Conservation (phyloP, 345 rosid species). For the Salix arbutifolia region DNA sequence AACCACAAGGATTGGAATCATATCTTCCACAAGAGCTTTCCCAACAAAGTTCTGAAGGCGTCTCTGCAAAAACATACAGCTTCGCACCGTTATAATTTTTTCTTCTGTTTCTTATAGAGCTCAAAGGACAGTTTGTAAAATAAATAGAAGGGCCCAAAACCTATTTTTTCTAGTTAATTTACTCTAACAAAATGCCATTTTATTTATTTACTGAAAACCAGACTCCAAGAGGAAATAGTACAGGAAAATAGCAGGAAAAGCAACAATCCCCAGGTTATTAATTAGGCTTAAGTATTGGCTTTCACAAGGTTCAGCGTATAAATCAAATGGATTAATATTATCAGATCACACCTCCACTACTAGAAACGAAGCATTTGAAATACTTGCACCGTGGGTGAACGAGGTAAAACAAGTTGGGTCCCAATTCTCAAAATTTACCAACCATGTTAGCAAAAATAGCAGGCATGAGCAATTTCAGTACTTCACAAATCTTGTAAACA, state of each 20-base stretch:
- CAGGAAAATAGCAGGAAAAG: not conserved
- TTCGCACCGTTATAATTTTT: conserved; percentile 5
- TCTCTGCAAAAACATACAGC: conserved; percentile 48
- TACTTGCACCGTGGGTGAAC: not conserved
- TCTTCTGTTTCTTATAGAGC: not conserved
- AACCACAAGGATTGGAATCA: conserved; percentile 71
- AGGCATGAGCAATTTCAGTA: not conserved
- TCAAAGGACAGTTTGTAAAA: not conserved
- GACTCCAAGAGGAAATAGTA: not conserved
- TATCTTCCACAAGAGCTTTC: conserved; percentile 74
- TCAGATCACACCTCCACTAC: not conserved
- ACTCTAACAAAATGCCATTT: not conserved
- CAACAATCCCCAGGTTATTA: not conserved
- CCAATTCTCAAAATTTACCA: not conserved
- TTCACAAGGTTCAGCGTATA: not conserved
- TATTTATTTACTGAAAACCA: not conserved
- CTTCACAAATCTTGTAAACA: not conserved
- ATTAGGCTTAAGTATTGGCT: not conserved
- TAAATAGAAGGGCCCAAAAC: not conserved
- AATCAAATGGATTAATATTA: not conserved
- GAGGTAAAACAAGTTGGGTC: not conserved
- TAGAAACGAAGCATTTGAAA: not conserved
- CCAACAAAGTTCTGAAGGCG: conserved; percentile 64
- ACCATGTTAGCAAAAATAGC: not conserved
- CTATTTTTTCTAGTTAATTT: not conserved